phyloP scores from a whole-genome alignment of 2,329 filamentous ascomycete genomes.

The Mollisiaceae sp. region DNA sequence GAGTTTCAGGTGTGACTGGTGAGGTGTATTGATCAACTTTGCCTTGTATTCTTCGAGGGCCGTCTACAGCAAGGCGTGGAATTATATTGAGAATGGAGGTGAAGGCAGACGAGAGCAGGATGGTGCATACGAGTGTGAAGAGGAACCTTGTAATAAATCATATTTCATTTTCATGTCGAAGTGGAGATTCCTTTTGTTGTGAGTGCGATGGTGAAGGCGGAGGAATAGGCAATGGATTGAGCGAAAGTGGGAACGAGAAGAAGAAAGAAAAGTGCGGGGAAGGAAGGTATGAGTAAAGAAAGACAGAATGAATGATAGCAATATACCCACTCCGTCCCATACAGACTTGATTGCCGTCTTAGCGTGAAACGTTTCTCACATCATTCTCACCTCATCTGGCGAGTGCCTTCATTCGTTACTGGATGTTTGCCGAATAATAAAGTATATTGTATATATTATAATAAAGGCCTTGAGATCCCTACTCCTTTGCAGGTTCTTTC shows the following conservation, averaged over 20 bases:
- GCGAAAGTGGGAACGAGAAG: background rate
- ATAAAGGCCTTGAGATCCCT: too few relatives aligned
- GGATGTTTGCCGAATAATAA: too few relatives aligned
- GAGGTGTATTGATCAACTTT: background rate
- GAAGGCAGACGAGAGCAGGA: background rate
- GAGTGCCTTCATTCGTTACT: too few relatives aligned
- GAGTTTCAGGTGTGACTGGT: constrained; percentile 1
- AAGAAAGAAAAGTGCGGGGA: background rate
- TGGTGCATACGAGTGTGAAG: background rate
- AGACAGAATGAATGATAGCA: constrained; percentile 1
- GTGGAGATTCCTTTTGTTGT: background rate
- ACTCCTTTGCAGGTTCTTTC: background rate
- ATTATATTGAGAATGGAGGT: background rate
- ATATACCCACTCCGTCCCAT: constrained; percentile 6
- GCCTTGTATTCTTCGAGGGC: background rate
- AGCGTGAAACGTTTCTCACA: too few relatives aligned
- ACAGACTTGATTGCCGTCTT: too few relatives aligned
- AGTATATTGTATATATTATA: too few relatives aligned
- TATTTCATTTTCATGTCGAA: constrained; percentile 11
- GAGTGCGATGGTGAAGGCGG: background rate
- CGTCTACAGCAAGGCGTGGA: background rate
- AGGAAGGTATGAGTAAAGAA: background rate
- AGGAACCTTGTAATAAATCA: constrained; percentile 14
- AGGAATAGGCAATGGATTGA: background rate
- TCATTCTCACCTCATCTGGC: too few relatives aligned